A percentile compares a stretch with the other conserved stretches of the same genome.
phyloP scores from a whole-genome alignment of 1,284 basidiomycete species.

The Rhodotorula sp. region DNA sequence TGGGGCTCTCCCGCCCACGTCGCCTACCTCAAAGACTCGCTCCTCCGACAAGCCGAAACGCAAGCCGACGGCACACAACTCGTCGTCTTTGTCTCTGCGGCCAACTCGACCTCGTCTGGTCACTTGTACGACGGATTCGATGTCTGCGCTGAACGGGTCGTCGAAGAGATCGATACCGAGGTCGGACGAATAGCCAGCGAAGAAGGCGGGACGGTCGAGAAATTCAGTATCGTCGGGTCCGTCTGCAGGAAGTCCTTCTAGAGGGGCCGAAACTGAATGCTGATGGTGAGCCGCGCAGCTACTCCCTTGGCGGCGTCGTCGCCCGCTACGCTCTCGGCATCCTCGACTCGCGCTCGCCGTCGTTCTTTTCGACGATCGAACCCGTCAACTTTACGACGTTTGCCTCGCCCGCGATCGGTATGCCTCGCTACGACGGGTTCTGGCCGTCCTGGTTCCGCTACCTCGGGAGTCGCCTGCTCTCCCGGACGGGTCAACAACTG shows the following conservation, averaged over 20 bases:
- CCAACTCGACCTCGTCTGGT: slow-evolving; percentile 60
- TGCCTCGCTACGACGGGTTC: slow-evolving; percentile 55
- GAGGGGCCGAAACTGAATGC: neutral
- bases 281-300: slow-evolving; percentile 23
- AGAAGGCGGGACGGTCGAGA: slow-evolving; percentile 57
- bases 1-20: slow-evolving; percentile 40
- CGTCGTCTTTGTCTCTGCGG: slow-evolving; percentile 44
- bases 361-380: slow-evolving; percentile 64
- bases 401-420: slow-evolving; percentile 76
- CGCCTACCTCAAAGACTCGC: slow-evolving; percentile 31
- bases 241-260: too few relatives aligned
- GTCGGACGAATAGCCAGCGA: slow-evolving; percentile 58
- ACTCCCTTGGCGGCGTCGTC: slow-evolving; percentile 76
- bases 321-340: slow-evolving; percentile 74
- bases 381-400: slow-evolving; percentile 79
- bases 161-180: slow-evolving; percentile 58
- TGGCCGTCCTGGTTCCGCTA: slow-evolving; percentile 61
- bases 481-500: slow-evolving; percentile 79
- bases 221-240: slow-evolving; percentile 67
- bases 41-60: neutral
- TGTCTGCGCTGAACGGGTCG: slow-evolving; percentile 69
- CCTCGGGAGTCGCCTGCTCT: slow-evolving; percentile 65
- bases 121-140: slow-evolving; percentile 62
- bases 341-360: slow-evolving; percentile 59
- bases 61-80: slow-evolving; percentile 4